phyloP scores from a whole-genome alignment of 1,284 basidiomycete genomes.

The Tylopilus orsonianus region DNA sequence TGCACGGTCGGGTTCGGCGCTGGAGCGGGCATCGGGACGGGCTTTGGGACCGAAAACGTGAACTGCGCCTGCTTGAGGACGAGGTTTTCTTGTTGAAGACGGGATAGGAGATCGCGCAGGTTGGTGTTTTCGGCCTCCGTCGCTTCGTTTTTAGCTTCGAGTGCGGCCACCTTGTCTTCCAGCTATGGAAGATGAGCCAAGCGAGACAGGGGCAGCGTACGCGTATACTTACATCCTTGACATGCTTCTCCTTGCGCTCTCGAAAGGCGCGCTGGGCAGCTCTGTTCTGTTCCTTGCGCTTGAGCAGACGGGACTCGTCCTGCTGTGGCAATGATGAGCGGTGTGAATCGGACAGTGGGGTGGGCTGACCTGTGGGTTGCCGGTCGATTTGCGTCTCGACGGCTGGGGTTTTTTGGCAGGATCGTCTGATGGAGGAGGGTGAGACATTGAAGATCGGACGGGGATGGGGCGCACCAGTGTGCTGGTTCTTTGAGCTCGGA shows the following conservation, averaged over 20 bases:
- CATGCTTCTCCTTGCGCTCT: slow-evolving; percentile 86
- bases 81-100: slow-evolving; percentile 79
- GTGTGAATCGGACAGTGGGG: not conserved
- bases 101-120: slow-evolving; percentile 69
- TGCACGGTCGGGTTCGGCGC: slow-evolving; percentile 24
- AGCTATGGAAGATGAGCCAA: slow-evolving; percentile 45
- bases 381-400: slow-evolving; percentile 43
- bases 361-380: slow-evolving; percentile 41
- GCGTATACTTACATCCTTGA: slow-evolving; percentile 69
- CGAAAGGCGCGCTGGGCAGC: slow-evolving; percentile 85
- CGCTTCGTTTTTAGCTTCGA: slow-evolving; percentile 73
- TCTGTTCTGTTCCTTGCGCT: slow-evolving; percentile 85
- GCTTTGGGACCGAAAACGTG: slow-evolving; percentile 69
- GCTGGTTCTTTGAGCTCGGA: slow-evolving; percentile 63
- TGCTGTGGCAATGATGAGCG: slow-evolving; percentile 32
- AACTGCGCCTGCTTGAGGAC: slow-evolving; percentile 71
- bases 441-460: slow-evolving; percentile 5
- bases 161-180: slow-evolving; percentile 77
- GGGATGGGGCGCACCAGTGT: slow-evolving; percentile 49
- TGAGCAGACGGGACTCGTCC: slow-evolving; percentile 71
- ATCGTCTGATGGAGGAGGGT: slow-evolving; percentile 15
- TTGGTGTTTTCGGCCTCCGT: slow-evolving; percentile 74
- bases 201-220: slow-evolving; percentile 9
- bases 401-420: slow-evolving; percentile 31
- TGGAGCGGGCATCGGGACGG: slow-evolving; percentile 24